Conservation (phyloP, 768 basidiomycete species). For the Gloeophyllum trabeum region DNA sequence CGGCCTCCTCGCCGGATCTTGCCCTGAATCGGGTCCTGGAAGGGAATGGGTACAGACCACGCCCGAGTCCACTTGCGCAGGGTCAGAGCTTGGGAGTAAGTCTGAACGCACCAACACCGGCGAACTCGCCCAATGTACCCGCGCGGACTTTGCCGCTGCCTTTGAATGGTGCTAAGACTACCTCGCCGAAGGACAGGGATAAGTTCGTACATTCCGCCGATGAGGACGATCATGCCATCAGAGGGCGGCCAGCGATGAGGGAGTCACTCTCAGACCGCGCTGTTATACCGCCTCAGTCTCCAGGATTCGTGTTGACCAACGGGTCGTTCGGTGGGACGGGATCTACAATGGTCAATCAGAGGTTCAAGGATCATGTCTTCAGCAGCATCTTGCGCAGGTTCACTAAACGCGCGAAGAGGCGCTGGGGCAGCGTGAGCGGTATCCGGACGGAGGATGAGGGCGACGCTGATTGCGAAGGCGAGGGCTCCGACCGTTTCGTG, state of each 20-base stretch:
- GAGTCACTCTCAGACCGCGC: conserved; percentile 29
- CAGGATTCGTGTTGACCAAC: conserved; percentile 13
- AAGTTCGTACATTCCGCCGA: background rate
- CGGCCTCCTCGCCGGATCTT: conserved; percentile 66
- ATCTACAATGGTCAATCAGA: conserved; percentile 88
- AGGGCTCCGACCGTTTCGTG: conserved; percentile 2
- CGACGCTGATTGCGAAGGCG: conserved; percentile 33
- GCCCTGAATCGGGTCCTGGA: conserved; percentile 13
- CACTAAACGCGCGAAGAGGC: conserved; percentile 30
- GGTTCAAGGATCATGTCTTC: conserved; percentile 92
- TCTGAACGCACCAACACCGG: conserved; percentile 12
- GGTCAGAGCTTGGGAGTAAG: background rate
- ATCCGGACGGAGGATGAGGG: conserved; percentile 46
- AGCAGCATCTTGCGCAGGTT: conserved; percentile 75
- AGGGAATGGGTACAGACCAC: conserved; percentile 1
- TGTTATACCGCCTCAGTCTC: conserved; percentile 19
- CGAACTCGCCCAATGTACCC: conserved; percentile 13
- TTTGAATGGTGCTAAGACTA: background rate
- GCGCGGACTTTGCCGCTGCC: background rate
- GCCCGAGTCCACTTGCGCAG: conserved; percentile 9
- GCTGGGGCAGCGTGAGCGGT: conserved; percentile 24
- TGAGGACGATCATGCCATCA: conserved; percentile 14
- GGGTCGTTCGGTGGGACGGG: conserved; percentile 82
- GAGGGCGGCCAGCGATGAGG: conserved; percentile 23
- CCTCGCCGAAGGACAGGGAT: background rate